phyloP scores from a whole-genome alignment of 1,139 yeast genomes.

The Taphrina deformans region DNA sequence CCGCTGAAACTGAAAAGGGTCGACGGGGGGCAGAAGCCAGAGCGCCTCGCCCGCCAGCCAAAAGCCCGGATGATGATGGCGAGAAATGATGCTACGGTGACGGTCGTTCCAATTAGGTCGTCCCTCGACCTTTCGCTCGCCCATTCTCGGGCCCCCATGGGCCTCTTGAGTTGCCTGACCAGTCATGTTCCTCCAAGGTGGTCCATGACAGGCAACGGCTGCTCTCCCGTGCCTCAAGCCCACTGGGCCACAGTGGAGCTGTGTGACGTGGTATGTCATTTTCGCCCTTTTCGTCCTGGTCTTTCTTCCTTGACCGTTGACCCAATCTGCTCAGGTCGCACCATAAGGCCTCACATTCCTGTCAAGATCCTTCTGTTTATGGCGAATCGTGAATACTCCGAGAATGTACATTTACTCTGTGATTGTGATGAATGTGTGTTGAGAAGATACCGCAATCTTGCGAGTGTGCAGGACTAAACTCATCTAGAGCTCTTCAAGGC shows the following conservation, averaged over 20 bases:
- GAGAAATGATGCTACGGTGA: slow-evolving; percentile 5
- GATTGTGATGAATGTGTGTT: no score
- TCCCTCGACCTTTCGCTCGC: not conserved
- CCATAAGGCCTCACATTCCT: not conserved
- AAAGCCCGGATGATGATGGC: not conserved
- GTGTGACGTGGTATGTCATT: not conserved
- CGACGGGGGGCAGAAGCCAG: slow-evolving; percentile 1
- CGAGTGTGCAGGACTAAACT: no score
- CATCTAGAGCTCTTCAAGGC: no score
- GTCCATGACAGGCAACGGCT: slow-evolving; percentile 1
- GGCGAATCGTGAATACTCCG: not conserved
- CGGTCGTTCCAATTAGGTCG: not conserved
- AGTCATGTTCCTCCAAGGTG: not conserved
- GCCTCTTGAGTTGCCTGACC: not conserved
- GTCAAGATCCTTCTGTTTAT: not conserved
- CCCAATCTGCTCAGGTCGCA: not conserved
- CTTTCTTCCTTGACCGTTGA: slow-evolving; percentile 3
- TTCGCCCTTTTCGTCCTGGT: not conserved
- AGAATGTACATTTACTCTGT: not conserved
- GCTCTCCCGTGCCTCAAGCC: not conserved
- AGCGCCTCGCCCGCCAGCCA: not conserved
- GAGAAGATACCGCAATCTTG: no score
- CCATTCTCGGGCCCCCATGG: not conserved
- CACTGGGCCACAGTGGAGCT: not conserved
- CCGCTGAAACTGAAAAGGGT: not conserved